Evolutionary conservation across 1,284 basidiomycete genomes (phyloP).

Genomic region (Ganoderma meredithae): DNA sequence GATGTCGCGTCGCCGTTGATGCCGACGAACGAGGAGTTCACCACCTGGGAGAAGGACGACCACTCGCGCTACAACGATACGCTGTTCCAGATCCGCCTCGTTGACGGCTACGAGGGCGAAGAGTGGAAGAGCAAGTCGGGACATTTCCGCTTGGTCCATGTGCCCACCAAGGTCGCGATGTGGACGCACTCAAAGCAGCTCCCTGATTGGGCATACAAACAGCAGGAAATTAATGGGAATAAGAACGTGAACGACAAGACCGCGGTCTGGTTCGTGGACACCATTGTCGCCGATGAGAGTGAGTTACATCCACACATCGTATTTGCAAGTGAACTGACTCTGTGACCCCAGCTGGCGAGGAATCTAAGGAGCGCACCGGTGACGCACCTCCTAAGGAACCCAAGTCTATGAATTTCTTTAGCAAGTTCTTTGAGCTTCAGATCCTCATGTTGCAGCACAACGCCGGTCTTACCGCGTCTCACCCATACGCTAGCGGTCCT

Average conservation of each 20-base stretch:
- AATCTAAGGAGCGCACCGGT: conserved; percentile 60
- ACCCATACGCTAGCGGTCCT: conserved; percentile 94
- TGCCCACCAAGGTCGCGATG: conserved; percentile 90
- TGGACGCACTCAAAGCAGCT: conserved; percentile 90
- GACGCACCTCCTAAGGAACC: conserved; percentile 68
- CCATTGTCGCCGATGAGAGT: conserved; percentile 81
- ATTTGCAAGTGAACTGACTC: conserved; percentile 17
- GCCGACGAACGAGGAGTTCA: conserved; percentile 99
- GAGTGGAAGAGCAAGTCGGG: conserved; percentile 92
- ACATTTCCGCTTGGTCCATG: conserved; percentile 90
- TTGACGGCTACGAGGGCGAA: conserved; percentile 78
- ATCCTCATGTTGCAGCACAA: conserved; percentile 98
- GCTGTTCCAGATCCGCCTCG: conserved; percentile 79
- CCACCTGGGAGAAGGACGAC: conserved; percentile 83
- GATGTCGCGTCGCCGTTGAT: conserved; percentile 98
- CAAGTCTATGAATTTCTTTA: conserved; percentile 90
- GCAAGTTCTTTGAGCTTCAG: conserved; percentile 94
- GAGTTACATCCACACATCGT: conserved; percentile 38
- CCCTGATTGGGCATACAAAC: conserved; percentile 96
- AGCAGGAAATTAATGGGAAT: conserved; percentile 98
- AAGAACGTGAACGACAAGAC: conserved; percentile 89
- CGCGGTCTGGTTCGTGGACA: conserved; percentile 89
- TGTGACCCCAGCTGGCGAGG: conserved; percentile 55
- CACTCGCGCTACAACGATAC: conserved; percentile 85
- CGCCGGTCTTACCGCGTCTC: conserved; percentile 91